Evolutionary conservation across 345 rosid genomes (phyloP).

Genomic region (Euphorbia peplus): DNA sequence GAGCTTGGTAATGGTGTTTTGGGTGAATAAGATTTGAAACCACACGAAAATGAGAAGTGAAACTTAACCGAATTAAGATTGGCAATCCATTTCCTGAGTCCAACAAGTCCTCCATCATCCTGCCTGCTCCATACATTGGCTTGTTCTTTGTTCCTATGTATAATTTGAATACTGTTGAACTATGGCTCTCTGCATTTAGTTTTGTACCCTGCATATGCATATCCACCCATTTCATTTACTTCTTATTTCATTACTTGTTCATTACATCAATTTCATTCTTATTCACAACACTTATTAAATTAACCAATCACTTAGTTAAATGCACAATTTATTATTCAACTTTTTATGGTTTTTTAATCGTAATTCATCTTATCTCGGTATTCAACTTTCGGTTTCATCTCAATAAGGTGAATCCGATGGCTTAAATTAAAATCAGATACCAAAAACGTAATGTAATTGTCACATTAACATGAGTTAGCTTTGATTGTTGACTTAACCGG

Average conservation of each 20-base stretch:
- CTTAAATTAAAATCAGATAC: no score
- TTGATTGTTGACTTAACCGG: no score
- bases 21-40: slow-evolving; percentile 59
- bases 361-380: no score
- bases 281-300: no score
- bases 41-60: slow-evolving; percentile 48
- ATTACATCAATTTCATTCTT: background rate
- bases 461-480: no score
- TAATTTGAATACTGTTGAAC: slow-evolving; percentile 38
- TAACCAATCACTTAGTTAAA: no score
- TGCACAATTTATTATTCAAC: no score
- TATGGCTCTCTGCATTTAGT: slow-evolving; percentile 45
- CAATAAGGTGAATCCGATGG: no score
- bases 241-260: background rate
- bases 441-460: no score
- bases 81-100: slow-evolving; percentile 69
- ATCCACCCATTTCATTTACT: background rate
- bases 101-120: slow-evolving; percentile 72
- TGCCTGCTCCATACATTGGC: slow-evolving; percentile 86
- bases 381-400: no score
- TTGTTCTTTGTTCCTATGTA: slow-evolving; percentile 55
- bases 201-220: slow-evolving; percentile 51
- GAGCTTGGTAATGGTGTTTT: slow-evolving; percentile 42
- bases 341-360: no score
- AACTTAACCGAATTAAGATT: slow-evolving; percentile 34